These are phyloP conservation scores for Aureobasidium zeae DNA, from an alignment of 2,329 filamentous ascomycete species.

Conservation along the genomic window DNA sequence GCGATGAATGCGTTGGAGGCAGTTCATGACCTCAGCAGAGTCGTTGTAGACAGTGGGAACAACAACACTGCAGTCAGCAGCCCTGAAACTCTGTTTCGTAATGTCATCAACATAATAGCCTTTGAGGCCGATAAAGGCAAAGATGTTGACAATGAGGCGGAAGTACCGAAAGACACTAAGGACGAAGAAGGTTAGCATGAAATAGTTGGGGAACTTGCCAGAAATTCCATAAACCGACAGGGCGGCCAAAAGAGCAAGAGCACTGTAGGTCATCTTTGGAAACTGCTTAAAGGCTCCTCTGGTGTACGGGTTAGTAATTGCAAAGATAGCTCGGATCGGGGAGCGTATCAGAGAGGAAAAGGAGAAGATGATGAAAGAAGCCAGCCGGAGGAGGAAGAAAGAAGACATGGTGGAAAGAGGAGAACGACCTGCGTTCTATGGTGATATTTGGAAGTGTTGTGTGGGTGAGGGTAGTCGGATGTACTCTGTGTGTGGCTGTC, in stretches of 20 bases:
- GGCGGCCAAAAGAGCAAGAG: neutral
- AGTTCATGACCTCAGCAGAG: constrained; percentile 23
- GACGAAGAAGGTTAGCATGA: constrained; percentile 17
- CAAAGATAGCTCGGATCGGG: neutral
- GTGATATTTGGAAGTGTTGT: neutral
- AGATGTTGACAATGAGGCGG: constrained; percentile 25
- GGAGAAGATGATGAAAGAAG: neutral
- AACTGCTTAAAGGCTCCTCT: neutral
- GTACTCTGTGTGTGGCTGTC: too few species aligned
- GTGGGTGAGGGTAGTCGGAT: too few species aligned
- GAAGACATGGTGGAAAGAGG: neutral
- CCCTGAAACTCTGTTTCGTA: constrained; percentile 22
- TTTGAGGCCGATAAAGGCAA: constrained; percentile 23
- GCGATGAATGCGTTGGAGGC: constrained; percentile 22
- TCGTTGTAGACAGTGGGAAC: constrained; percentile 29
- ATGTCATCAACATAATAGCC: constrained; percentile 20
- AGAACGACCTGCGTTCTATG: neutral
- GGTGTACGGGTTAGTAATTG: constrained; percentile 1
- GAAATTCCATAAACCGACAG: constrained; percentile 3
- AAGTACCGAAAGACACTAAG: constrained; percentile 23
- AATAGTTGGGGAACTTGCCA: constrained; percentile 1
- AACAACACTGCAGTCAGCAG: constrained; percentile 26
- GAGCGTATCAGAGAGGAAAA: neutral
- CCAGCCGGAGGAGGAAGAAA: neutral
- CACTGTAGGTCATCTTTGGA: constrained; percentile 4